Evolutionary conservation across 2,329 filamentous ascomycete species (phyloP), one percentile per base, ranked within the genome.

Genomic region (Periglandula ipomoeae): DNA sequence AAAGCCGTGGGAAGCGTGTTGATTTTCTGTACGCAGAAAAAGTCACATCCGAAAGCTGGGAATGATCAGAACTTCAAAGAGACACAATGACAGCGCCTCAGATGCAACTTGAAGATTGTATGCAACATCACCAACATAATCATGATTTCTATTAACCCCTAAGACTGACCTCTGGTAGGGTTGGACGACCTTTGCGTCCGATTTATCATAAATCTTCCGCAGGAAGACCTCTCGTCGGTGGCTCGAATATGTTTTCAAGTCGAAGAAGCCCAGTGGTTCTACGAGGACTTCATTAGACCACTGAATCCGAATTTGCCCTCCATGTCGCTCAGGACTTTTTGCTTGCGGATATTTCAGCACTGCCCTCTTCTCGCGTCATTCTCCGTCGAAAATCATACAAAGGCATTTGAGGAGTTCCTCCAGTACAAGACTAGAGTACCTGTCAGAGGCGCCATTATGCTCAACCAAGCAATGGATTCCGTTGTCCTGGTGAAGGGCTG

Each of bases 211-310:
- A 97, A 98, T 70, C 80, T 97, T 53, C 93, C 94, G 41, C 78
- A 87, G 55, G 89, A 93, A 68, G 93, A 98, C 68, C 79, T 97
- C 42, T 82, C 84, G 56, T 89, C 87, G 2, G 87, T 95, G 50
- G 88, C 89, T 64, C 85, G 93, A 63, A 93, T 98, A 69, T 97
- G 91, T 70, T 98, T 98, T 67, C 90, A 97, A 70, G 87, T 98
- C 58, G 93, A 98, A 69, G 94, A 98, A 70, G 93, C 93, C 59
- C 94, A 98, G 82, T 98, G 93, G 93, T 98, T 95, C 70, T 98
- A 98, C 79, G 93, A 98, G 74, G 93, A 98, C 69, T 98, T 98
- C 65, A 89, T 98, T 65, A 87, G 93, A 43, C 90, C 91, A 35
- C 75, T 93, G 55, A 87, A 96, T 67, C 84, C 89, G 46, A 78